Conservation (phyloP, 2,329 filamentous ascomycete genomes). For the Monosporascus sp. region DNA sequence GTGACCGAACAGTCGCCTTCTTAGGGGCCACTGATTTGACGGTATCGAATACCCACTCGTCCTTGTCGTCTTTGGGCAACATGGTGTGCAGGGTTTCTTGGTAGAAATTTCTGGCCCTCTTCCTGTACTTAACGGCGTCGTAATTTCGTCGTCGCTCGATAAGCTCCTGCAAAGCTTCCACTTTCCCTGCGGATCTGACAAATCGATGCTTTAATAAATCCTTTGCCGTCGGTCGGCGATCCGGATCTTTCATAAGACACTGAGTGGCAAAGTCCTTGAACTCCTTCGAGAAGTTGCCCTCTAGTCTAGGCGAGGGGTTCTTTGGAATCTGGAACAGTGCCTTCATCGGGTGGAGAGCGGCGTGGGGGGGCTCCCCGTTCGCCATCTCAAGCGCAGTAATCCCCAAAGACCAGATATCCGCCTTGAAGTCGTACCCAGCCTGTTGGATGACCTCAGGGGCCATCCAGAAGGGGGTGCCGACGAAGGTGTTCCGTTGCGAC, state of each 20-base stretch:
- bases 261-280: constrained; percentile 92
- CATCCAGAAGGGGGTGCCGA: constrained; percentile 98
- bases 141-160: constrained; percentile 78
- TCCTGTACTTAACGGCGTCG: constrained; percentile 67
- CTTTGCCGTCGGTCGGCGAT: constrained; percentile 76
- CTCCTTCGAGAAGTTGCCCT: constrained; percentile 80
- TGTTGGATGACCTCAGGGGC: constrained; percentile 92
- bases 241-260: constrained; percentile 89
- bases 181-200: constrained; percentile 79
- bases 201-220: constrained; percentile 87
- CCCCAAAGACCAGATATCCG: constrained; percentile 88
- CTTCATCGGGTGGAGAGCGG: constrained; percentile 87
- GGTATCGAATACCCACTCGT: constrained; percentile 95
- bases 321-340: constrained; percentile 89
- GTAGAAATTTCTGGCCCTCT: constrained; percentile 76
- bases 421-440: constrained; percentile 77
- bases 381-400: constrained; percentile 90
- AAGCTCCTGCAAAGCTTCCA: constrained; percentile 82
- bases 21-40: constrained; percentile 68
- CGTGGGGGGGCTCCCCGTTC: constrained; percentile 82
- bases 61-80: constrained; percentile 61
- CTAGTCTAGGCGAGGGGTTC: constrained; percentile 75
- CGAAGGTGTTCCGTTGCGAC: constrained; percentile 94
- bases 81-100: constrained; percentile 83
- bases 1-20: constrained; percentile 46